Percentiles rank a stretch among this genome's conserved stretches.
phyloP scores from a whole-genome alignment of 306 rosid species.

The Astragalus glycyphyllos region DNA sequence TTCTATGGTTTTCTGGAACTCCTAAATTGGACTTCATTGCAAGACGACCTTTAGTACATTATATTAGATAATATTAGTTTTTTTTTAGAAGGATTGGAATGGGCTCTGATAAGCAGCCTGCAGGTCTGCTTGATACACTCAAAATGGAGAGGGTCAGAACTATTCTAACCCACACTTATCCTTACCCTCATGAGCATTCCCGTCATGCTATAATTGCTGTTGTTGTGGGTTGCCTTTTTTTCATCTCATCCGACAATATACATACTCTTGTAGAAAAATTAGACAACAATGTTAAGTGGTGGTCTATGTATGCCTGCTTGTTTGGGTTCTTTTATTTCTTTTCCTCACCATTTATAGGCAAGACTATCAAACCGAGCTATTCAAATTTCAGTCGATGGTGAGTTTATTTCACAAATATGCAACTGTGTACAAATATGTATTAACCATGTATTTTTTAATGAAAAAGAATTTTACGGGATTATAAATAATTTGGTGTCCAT shows the following conservation, averaged over 20 bases:
- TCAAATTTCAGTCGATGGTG: slow-evolving; percentile 98
- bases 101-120: slow-evolving; percentile 65
- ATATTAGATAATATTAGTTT: slow-evolving; percentile 18
- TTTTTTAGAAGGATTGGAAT: slow-evolving; percentile 40
- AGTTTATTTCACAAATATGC: slow-evolving; percentile 43
- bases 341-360: slow-evolving; percentile 95
- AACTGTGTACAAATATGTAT: background rate
- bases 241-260: slow-evolving; percentile 95
- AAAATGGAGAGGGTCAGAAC: slow-evolving; percentile 96
- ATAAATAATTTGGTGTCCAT: slow-evolving; percentile 39
- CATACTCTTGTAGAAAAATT: slow-evolving; percentile 89
- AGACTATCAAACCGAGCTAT: slow-evolving; percentile 96
- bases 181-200: slow-evolving; percentile 97
- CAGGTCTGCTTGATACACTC: slow-evolving; percentile 71
- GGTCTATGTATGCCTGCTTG: slow-evolving; percentile 93
- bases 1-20: slow-evolving; percentile 45
- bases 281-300: slow-evolving; percentile 94
- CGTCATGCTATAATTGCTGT: slow-evolving; percentile 98
- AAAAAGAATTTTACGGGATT: slow-evolving; percentile 18
- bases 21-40: slow-evolving; percentile 41
- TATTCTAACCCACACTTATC: slow-evolving; percentile 78
- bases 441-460: background rate
- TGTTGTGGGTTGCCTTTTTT: slow-evolving; percentile 89
- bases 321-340: slow-evolving; percentile 97
- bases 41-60: slow-evolving; percentile 32